Evolutionary conservation across 2,329 filamentous ascomycete species (phyloP).

Genomic region (Epichloe hybrida): DNA sequence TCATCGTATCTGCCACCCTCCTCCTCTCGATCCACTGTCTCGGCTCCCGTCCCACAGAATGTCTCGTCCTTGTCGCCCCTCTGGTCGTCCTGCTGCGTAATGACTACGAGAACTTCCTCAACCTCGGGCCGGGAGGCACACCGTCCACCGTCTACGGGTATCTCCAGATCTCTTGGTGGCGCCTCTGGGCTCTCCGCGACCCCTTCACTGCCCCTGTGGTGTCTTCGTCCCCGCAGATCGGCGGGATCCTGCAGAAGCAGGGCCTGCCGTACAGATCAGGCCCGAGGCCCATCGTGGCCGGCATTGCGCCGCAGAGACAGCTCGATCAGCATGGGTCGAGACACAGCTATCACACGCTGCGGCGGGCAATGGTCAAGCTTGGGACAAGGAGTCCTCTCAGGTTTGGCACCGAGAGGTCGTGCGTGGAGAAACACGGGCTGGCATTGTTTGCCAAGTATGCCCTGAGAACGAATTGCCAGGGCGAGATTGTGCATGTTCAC

Average conservation of each 20-base stretch:
- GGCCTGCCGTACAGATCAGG: constrained; percentile 49
- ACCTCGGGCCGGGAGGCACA: constrained; percentile 68
- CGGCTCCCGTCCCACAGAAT: constrained; percentile 32
- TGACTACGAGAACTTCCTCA: constrained; percentile 64
- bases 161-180: constrained; percentile 57
- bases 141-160: constrained; percentile 63
- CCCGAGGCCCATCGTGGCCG: constrained; percentile 51
- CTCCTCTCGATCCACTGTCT: constrained; percentile 39
- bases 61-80: constrained; percentile 36
- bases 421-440: constrained; percentile 70
- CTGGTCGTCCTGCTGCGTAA: constrained; percentile 41
- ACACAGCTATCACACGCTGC: constrained; percentile 40
- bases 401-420: constrained; percentile 53
- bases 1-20: constrained; percentile 30
- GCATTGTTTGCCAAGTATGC: constrained; percentile 58
- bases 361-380: constrained; percentile 38
- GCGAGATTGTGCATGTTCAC: constrained; percentile 76
- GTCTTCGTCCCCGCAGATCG: constrained; percentile 38
- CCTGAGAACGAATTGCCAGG: constrained; percentile 56
- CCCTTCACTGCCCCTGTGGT: constrained; percentile 48
- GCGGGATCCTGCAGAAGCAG: constrained; percentile 37
- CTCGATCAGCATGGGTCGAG: constrained; percentile 49
- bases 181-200: constrained; percentile 56
- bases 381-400: constrained; percentile 28
- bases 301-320: constrained; percentile 74